Percentiles rank a stretch among this genome's conserved stretches.
Conservation (phyloP, 2,329 filamentous ascomycete species). For the Cladosporium sp. region DNA sequence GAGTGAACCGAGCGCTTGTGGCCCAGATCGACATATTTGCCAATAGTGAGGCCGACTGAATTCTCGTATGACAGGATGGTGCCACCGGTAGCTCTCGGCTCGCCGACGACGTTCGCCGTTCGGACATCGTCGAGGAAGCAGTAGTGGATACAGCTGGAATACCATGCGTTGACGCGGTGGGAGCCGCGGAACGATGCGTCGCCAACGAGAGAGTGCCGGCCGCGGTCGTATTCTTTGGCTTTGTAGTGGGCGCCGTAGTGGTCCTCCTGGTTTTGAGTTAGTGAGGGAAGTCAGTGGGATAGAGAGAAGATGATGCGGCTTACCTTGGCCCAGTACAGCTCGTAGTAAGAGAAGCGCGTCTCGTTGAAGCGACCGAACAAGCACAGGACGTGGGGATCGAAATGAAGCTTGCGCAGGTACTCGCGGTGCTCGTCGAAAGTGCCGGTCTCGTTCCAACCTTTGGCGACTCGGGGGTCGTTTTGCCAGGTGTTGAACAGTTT, state of each 20-base stretch:
- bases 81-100: slow-evolving; percentile 67
- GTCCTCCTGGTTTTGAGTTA: slow-evolving; percentile 45
- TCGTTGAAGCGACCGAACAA: slow-evolving; percentile 70
- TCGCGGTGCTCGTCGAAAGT: slow-evolving; percentile 69
- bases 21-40: slow-evolving; percentile 42
- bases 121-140: slow-evolving; percentile 57
- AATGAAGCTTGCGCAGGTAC: slow-evolving; percentile 65
- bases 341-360: slow-evolving; percentile 70
- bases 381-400: slow-evolving; percentile 67
- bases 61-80: slow-evolving; percentile 72
- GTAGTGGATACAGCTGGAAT: slow-evolving; percentile 55
- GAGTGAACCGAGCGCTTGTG: slow-evolving; percentile 38
- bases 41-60: slow-evolving; percentile 66
- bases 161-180: slow-evolving; percentile 56
- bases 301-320: too few relatives aligned
- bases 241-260: slow-evolving; percentile 57
- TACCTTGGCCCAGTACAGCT: slow-evolving; percentile 70
- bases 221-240: slow-evolving; percentile 54
- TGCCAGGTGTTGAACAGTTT: slow-evolving; percentile 76
- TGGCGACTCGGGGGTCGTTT: slow-evolving; percentile 75
- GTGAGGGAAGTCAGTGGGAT: slow-evolving; percentile 3
- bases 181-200: slow-evolving; percentile 52
- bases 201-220: slow-evolving; percentile 57
- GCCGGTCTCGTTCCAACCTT: slow-evolving; percentile 76
- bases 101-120: slow-evolving; percentile 55